Percentiles rank a stretch among this genome's conserved stretches.
These are phyloP conservation scores for Xylariales sp. DNA, from an alignment of 2,329 filamentous ascomycete genomes.

Conservation along the genomic window DNA sequence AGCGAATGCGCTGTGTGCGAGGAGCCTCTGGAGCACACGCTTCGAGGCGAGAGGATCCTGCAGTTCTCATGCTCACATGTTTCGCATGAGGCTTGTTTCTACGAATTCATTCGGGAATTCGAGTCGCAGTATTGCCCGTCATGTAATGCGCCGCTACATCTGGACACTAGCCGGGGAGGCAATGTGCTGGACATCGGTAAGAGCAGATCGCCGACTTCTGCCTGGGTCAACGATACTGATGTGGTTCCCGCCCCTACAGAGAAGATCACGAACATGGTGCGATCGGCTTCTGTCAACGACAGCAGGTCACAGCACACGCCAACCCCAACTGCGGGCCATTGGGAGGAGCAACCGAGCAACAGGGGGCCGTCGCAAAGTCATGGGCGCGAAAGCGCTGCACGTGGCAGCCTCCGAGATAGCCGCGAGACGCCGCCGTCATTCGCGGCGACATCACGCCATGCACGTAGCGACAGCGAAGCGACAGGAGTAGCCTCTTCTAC, in stretches of 20 bases:
- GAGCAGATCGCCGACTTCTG: conserved; percentile 13
- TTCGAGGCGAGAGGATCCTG: conserved; percentile 87
- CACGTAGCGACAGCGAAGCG: conserved; percentile 72
- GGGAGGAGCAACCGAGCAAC: conserved; percentile 53
- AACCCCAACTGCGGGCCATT: conserved; percentile 59
- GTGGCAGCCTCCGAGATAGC: conserved; percentile 42
- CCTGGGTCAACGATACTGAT: conserved; percentile 15
- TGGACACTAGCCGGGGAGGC: conserved; percentile 88
- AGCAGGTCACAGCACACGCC: conserved; percentile 46
- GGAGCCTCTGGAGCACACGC: conserved; percentile 90
- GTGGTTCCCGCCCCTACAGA: conserved; percentile 48
- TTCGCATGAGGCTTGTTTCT: conserved; percentile 96
- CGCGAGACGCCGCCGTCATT: conserved; percentile 42
- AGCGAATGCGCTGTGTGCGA: conserved; percentile 95
- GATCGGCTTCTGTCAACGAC: conserved; percentile 70
- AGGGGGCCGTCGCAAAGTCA: conserved; percentile 5
- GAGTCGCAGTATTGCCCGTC: conserved; percentile 92
- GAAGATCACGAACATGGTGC: conserved; percentile 90
- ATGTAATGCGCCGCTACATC: conserved; percentile 83
- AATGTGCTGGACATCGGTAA: conserved; percentile 89
- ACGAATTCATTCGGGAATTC: conserved; percentile 94
- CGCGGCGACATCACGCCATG: conserved; percentile 48
- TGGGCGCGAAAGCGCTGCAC: conserved; percentile 32
- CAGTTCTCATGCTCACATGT: conserved; percentile 98
- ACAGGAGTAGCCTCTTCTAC: conserved; percentile 71